Conservation (phyloP, 2,329 filamentous ascomycete genomes). For the Epicoccum nigrum region DNA sequence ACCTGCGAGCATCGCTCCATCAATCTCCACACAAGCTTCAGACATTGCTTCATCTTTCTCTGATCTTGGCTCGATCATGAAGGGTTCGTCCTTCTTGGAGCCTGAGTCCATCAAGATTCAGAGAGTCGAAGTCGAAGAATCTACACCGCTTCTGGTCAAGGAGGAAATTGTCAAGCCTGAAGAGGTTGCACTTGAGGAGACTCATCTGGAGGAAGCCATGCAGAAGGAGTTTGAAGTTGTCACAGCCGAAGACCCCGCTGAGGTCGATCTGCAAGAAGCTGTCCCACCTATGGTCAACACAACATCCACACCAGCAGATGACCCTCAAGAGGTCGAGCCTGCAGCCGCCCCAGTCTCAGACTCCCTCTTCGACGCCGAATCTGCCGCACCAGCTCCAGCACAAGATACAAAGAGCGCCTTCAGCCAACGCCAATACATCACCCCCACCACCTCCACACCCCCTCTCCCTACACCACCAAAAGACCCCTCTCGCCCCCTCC, state of each 20-base stretch:
- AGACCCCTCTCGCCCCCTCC: conserved; percentile 35
- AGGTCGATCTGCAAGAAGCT: conserved; percentile 2
- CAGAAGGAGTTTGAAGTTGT: conserved; percentile 7
- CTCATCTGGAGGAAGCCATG: conserved; percentile 8
- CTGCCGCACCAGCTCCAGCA: conserved; percentile 16
- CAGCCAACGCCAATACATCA: conserved; percentile 46
- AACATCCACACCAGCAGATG: background rate
- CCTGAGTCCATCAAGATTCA: conserved; percentile 5
- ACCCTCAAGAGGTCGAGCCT: conserved; percentile 1
- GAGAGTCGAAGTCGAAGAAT: conserved; percentile 1
- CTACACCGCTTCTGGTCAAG: conserved; percentile 5
- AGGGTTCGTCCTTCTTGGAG: conserved; percentile 30
- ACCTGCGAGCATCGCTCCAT: background rate
- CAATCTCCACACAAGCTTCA: background rate
- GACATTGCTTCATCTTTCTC: conserved; percentile 10
- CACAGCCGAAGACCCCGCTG: conserved; percentile 4
- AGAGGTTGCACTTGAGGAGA: background rate
- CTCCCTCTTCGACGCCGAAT: conserved; percentile 35
- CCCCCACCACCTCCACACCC: conserved; percentile 54
- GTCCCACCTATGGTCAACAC: background rate
- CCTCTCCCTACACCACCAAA: conserved; percentile 33
- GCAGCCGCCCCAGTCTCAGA: background rate
- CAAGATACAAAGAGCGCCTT: conserved; percentile 20
- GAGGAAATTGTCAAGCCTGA: background rate
- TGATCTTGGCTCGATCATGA: conserved; percentile 33